Percentiles rank a stretch among this genome's conserved stretches.
These are phyloP conservation scores for Herpetospermum pedunculosum DNA, from an alignment of 306 rosid genomes.

Conservation along the genomic window DNA sequence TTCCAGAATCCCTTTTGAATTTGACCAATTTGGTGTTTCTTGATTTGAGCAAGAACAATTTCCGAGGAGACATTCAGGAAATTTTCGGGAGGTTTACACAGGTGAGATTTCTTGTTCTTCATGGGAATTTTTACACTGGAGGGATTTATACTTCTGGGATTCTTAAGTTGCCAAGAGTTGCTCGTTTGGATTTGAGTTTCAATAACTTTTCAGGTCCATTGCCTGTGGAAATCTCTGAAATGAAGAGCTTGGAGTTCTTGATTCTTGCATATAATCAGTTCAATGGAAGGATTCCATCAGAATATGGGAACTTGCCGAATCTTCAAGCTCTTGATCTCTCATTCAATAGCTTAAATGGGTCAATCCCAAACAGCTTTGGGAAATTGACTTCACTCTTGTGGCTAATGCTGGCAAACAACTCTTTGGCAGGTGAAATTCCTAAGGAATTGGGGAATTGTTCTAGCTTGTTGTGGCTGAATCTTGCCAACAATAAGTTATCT, in stretches of 20 bases:
- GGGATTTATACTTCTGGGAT: constrained; percentile 64
- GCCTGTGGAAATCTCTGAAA: constrained; percentile 50
- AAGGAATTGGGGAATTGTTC: constrained; percentile 60
- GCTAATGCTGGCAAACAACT: constrained; percentile 86
- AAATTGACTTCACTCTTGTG: constrained; percentile 68
- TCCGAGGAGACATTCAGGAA: constrained; percentile 50
- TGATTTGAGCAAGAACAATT: constrained; percentile 73
- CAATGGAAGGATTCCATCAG: constrained; percentile 54
- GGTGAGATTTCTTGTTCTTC: constrained; percentile 56
- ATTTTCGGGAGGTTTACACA: constrained; percentile 63
- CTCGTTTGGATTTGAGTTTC: constrained; percentile 53
- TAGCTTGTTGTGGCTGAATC: constrained; percentile 89
- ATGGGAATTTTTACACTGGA: constrained; percentile 50
- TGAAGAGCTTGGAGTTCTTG: constrained; percentile 50
- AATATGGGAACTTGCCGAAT: constrained; percentile 33
- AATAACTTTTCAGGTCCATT: constrained; percentile 69
- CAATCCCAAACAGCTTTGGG: constrained; percentile 70
- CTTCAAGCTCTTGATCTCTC: constrained; percentile 83
- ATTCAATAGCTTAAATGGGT: constrained; percentile 49
- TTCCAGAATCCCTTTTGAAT: constrained; percentile 50
- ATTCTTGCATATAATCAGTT: constrained; percentile 64
- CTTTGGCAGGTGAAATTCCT: constrained; percentile 57
- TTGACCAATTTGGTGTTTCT: constrained; percentile 51
- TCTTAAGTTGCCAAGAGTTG: constrained; percentile 44
- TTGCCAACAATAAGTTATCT: constrained; percentile 59